Base-by-base conservation (phyloP, 352 stramenopile genomes). In the Pythium dissimile region DNA sequence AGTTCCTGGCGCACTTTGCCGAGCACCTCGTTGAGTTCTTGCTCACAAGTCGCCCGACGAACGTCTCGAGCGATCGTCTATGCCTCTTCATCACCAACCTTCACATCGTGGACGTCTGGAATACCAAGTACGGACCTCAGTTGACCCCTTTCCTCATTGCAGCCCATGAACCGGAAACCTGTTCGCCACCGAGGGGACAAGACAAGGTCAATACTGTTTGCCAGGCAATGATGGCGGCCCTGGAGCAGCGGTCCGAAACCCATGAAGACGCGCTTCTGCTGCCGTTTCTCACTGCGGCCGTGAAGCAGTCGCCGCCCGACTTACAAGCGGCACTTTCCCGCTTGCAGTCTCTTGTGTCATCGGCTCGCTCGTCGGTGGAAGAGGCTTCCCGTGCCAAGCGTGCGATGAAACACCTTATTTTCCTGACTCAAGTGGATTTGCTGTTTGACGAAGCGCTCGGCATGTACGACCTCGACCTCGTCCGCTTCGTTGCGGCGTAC, bases 21-120 rank as follows among this genome's bases (percentile, higher is more conserved):
- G 30, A 45, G 20, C 59, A 67, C 13, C 38, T 86, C 5, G 10
- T 89, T 18, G 45, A 74, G 9, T 23, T 27, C 18, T 72, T 78
- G 37, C 41, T 88, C 9, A 39, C 38, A 1, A 50, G 54, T 9
- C 69, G 70, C 23, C 60, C 76, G 2, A 56, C 54, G 37, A 42
- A 44, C 27, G 49, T 89, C 16, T 75, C 60, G 6, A 88, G 75
- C 57, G 83, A 92, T 41, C 66, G 83, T 15, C 54, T 92, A 3
- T 86, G 83, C 48, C 57, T 92, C 23, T 89, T 92, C 48, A 64
- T 89, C 55, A 92, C 83, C 11, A 92, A 80, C 34, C 32, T 92
- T 6, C 83, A 92, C 44, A 46, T 73, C 2, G 65, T 88, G 8
- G 65, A 92, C 43, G 73, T 90, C 16, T 92, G 83, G 75, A 52